Conservation (phyloP, 2,329 filamentous ascomycete species). For the Aspergillus thermomutatus region DNA sequence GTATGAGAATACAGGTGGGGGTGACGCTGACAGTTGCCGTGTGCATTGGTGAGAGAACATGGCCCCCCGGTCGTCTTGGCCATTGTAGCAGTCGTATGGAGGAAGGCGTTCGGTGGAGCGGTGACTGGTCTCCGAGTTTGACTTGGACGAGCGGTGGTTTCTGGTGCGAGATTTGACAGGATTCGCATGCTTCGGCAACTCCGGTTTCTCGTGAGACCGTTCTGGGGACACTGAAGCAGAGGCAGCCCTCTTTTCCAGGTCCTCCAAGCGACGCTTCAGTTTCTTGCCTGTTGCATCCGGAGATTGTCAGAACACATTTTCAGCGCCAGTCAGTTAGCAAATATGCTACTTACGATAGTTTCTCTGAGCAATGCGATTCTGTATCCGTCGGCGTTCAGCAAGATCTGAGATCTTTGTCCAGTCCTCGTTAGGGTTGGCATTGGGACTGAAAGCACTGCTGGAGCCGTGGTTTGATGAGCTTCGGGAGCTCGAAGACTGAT, state of each 20-base stretch:
- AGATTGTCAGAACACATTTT: neutral
- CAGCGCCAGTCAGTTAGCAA: neutral
- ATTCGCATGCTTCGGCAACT: conserved; percentile 26
- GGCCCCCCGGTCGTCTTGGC: conserved; percentile 45
- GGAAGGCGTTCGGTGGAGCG: conserved; percentile 29
- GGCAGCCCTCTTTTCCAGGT: conserved; percentile 59
- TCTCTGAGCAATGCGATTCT: conserved; percentile 95
- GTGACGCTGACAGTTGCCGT: conserved; percentile 57
- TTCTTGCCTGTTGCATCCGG: conserved; percentile 53
- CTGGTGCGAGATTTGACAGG: conserved; percentile 25
- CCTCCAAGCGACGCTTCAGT: conserved; percentile 64
- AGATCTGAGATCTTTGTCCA: conserved; percentile 99
- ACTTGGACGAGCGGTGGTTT: conserved; percentile 23
- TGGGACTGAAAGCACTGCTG: conserved; percentile 91
- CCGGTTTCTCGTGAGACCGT: conserved; percentile 54
- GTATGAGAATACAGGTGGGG: conserved; percentile 55
- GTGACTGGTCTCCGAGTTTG: conserved; percentile 21
- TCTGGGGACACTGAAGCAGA: conserved; percentile 61
- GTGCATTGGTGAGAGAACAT: conserved; percentile 60
- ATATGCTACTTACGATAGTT: conserved; percentile 74
- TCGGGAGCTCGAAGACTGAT: conserved; percentile 46
- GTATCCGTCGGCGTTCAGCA: conserved; percentile 87
- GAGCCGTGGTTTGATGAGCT: conserved; percentile 72
- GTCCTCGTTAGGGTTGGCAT: conserved; percentile 93
- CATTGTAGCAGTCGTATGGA: conserved; percentile 31